These are phyloP conservation scores for Euphorbia lathyris DNA, from an alignment of 345 rosid genomes.

Conservation along the genomic window DNA sequence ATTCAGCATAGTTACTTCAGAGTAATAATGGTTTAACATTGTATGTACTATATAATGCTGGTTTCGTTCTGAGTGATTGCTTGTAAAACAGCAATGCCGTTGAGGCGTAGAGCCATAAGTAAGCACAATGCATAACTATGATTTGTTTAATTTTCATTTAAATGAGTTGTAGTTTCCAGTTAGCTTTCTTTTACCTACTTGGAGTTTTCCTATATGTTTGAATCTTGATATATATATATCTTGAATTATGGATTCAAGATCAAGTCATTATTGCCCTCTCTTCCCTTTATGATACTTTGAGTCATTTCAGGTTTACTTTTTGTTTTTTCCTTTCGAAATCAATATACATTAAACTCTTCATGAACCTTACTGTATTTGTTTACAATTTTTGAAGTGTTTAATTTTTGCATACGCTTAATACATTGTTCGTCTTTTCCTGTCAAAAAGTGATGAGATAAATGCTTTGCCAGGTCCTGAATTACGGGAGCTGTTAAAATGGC, in stretches of 20 bases:
- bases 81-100: not conserved
- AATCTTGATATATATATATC: not conserved
- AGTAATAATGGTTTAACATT: not conserved
- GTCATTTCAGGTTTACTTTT: not conserved
- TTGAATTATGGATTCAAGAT: not conserved
- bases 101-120: not conserved
- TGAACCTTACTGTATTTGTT: not conserved
- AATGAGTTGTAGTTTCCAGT: not conserved
- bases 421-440: not conserved
- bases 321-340: not conserved
- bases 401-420: not conserved
- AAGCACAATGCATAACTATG: too few species aligned
- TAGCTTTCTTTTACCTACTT: too few species aligned
- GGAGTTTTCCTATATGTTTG: not conserved
- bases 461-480: constrained; percentile 53
- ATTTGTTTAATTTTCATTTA: not conserved
- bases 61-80: not conserved
- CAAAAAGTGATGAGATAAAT: constrained; percentile 6
- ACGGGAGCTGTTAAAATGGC: constrained; percentile 65
- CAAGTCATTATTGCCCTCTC: not conserved
- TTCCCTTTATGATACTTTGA: not conserved
- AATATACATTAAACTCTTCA: not conserved
- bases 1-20: not conserved
- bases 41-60: not conserved
- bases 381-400: not conserved